Base-by-base conservation (phyloP, 2,329 filamentous ascomycete species). In the Aaosphaeria arxii region DNA sequence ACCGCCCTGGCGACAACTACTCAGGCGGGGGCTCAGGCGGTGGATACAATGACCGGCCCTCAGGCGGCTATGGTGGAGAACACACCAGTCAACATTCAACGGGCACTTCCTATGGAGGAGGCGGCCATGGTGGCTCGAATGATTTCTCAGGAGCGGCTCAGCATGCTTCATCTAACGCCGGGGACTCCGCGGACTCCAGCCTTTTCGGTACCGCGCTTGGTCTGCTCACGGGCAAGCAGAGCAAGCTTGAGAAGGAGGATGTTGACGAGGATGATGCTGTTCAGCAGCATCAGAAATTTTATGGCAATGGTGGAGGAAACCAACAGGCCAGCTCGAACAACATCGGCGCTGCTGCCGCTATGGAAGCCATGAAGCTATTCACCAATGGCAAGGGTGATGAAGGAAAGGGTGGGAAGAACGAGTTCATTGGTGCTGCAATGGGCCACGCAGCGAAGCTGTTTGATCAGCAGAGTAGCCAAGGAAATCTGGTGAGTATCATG, bases 341-440 rank as follows among this genome's bases (percentile, higher is more conserved):
- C 41, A 71, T 78, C 47, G 88, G 91, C 62, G 74, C 78, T 59
- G 86, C 91, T 45, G 88, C 89, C 51, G 90, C 88, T 13, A 84
- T 91, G 81, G 86, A 91, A 70, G 88, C 88, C 0, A 70, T 91
- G 56, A 91, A 91, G 76, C 82, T 86, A 77, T 95, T 95, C 71
- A 83, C 79, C 35, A 77, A 80, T 42, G 79, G 83, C 24, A 69
- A 62, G 13, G 52, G 64, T 17, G 73, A 64, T 32, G 55, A 61
- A n/a, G 66, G 65, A 24, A 64, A 65, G 44, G 69, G 71, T 36
- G 82, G 83, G 57, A 86, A 95, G 78, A 89, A 86, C 67, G 82
- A 86, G 52, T 89, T 96, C 63, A 81, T 96, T 53, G 88, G 87
- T 4, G 77, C 95, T 67, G 91, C 91, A 40, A 91, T 96, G 89